Evolutionary conservation across 139 green algal genomes (phyloP).

Genomic region (Coccomyxa sp.): DNA sequence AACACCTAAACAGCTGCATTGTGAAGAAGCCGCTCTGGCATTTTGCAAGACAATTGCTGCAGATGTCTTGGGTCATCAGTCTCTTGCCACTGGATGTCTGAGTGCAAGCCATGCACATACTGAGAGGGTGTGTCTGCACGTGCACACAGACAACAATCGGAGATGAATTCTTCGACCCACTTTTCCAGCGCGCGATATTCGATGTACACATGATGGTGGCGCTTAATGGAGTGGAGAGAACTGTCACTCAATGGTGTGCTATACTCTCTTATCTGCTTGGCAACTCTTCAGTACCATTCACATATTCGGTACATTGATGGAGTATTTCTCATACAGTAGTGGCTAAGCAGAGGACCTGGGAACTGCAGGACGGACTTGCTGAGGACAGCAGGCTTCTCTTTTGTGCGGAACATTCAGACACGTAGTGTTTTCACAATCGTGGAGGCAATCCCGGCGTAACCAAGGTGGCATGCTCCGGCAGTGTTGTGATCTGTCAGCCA

Average conservation of each 20-base stretch:
- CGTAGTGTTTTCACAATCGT: background rate
- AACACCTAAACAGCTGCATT: background rate
- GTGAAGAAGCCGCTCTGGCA: background rate
- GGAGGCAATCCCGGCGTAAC: background rate
- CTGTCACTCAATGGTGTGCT: background rate
- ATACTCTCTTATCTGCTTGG: background rate
- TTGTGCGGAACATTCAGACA: background rate
- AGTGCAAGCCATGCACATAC: background rate
- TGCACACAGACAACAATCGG: background rate
- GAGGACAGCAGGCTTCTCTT: background rate
- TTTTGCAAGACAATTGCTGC: background rate
- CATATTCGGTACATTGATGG: background rate
- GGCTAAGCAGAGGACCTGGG: background rate
- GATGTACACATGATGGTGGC: conserved; percentile 7
- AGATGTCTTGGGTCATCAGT: background rate
- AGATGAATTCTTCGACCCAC: background rate
- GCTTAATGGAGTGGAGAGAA: background rate
- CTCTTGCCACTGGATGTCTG: background rate
- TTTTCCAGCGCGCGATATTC: background rate
- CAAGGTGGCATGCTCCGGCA: too few relatives aligned
- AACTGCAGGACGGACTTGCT: background rate
- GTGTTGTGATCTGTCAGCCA: too few relatives aligned
- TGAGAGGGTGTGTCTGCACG: background rate
- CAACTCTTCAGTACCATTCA: background rate
- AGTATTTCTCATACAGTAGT: background rate